Evolutionary conservation across 768 basidiomycete genomes (phyloP).

Genomic region (Boletus tylopilopsis): DNA sequence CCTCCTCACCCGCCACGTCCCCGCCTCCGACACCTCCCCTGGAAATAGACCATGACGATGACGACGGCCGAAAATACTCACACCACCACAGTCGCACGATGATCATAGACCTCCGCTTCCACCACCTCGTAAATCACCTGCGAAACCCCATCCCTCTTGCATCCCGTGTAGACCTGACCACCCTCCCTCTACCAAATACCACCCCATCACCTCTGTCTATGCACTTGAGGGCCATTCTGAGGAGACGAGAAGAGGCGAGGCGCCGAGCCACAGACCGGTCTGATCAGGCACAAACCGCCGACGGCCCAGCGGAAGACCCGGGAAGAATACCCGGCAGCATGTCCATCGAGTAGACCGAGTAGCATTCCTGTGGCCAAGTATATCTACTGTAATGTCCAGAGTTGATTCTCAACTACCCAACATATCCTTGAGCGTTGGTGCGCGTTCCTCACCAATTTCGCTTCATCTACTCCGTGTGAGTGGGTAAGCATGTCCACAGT

Average conservation of each 20-base stretch:
- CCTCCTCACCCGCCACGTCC: slow-evolving; percentile 23
- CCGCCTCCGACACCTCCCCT: slow-evolving; percentile 22
- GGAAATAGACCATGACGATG: slow-evolving; percentile 19
- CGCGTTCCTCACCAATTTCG: slow-evolving; percentile 45
- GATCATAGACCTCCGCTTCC: slow-evolving; percentile 62
- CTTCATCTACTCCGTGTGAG: slow-evolving; percentile 41
- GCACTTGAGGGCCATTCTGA: slow-evolving; percentile 49
- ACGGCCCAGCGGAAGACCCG: slow-evolving; percentile 36
- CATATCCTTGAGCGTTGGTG: not conserved
- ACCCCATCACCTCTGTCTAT: slow-evolving; percentile 48
- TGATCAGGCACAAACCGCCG: slow-evolving; percentile 19
- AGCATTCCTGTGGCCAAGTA: slow-evolving; percentile 14
- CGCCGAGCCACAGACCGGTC: slow-evolving; percentile 28
- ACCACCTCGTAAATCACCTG: slow-evolving; percentile 52
- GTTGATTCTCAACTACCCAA: slow-evolving; percentile 7
- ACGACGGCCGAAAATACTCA: slow-evolving; percentile 17
- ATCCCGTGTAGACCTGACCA: slow-evolving; percentile 26
- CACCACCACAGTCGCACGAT: slow-evolving; percentile 36
- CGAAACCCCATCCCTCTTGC: slow-evolving; percentile 47
- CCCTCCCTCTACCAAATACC: slow-evolving; percentile 60
- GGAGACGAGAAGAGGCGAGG: slow-evolving; percentile 43
- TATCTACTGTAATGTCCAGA: slow-evolving; percentile 19
- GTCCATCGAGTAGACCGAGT: slow-evolving; percentile 18
- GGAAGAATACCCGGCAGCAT: slow-evolving; percentile 34
- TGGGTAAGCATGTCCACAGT: not conserved